A percentile compares a stretch with the other conserved stretches of the same genome.
Evolutionary conservation across 495 filamentous ascomycete genomes (phyloP).

Genomic region (Saxophila tyrrhenica): DNA sequence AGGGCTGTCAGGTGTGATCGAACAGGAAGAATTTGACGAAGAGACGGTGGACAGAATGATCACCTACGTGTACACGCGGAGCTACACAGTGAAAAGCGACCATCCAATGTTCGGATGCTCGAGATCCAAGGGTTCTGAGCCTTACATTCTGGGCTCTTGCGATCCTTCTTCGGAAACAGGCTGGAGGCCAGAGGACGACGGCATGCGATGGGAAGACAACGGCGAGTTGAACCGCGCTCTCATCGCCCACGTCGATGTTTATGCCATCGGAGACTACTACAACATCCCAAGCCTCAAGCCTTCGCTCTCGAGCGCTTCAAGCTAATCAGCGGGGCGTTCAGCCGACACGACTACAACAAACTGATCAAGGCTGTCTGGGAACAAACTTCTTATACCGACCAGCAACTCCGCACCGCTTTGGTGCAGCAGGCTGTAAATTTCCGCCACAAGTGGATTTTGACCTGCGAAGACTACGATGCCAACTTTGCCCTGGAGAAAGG

Average conservation of each 20-base stretch:
- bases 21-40: not conserved
- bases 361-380: not conserved
- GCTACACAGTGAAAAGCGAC: not conserved
- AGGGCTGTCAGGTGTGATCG: not conserved
- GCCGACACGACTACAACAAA: not conserved
- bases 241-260: constrained; percentile 1
- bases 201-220: not conserved
- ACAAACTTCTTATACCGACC: not conserved
- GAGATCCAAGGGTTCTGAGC: not conserved
- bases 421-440: not conserved
- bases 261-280: constrained; percentile 7
- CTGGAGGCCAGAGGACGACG: not conserved
- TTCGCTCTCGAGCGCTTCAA: constrained; percentile 1
- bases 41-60: constrained; percentile 4
- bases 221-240: not conserved
- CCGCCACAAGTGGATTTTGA: not conserved
- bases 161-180: not conserved
- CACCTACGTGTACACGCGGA: constrained; percentile 1
- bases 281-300: not conserved
- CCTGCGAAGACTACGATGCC: too few species aligned
- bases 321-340: not conserved
- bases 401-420: not conserved
- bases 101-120: not conserved
- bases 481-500: too few species aligned
- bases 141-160: not conserved